phyloP scores from a whole-genome alignment of 495 filamentous ascomycete species.

The Penicillium desertorum region DNA sequence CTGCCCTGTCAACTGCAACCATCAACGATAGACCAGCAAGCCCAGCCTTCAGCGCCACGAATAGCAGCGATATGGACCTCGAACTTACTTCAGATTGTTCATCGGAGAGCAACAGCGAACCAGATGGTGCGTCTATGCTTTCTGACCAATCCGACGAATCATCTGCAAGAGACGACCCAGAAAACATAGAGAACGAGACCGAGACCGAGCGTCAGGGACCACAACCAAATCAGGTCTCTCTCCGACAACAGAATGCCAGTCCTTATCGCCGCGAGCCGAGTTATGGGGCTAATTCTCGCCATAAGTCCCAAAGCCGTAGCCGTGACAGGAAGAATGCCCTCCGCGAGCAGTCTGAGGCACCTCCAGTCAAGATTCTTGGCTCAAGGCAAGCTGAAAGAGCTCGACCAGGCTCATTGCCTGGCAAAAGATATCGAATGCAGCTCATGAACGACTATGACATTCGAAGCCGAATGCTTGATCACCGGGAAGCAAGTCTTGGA shows the following conservation, averaged over 20 bases:
- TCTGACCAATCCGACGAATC: conserved; percentile 16
- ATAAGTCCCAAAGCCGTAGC: conserved; percentile 10
- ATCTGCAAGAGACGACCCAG: conserved; percentile 15
- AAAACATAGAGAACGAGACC: conserved; percentile 11
- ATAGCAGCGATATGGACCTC: background rate
- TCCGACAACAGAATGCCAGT: conserved; percentile 14
- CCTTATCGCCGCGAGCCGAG: conserved; percentile 4
- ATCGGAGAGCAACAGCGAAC: conserved; percentile 11
- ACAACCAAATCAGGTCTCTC: background rate
- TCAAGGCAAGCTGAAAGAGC: background rate
- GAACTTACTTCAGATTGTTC: conserved; percentile 9
- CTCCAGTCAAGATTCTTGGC: conserved; percentile 5
- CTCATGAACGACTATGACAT: conserved; percentile 30
- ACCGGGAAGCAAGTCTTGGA: conserved; percentile 32
- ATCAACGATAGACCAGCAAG: background rate
- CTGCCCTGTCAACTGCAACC: background rate
- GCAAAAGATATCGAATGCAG: conserved; percentile 17
- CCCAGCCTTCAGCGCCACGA: background rate
- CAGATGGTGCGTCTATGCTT: conserved; percentile 16
- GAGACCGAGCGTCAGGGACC: conserved; percentile 8
- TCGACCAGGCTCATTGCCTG: conserved; percentile 2
- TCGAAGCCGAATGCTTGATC: conserved; percentile 32
- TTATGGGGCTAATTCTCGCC: conserved; percentile 10
- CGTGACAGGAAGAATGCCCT: conserved; percentile 2
- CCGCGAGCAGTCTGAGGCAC: conserved; percentile 10